A percentile compares a stretch with the other conserved stretches of the same genome.
Evolutionary conservation across 495 filamentous ascomycete species (phyloP).

Genomic region (Delitschia confertaspora): DNA sequence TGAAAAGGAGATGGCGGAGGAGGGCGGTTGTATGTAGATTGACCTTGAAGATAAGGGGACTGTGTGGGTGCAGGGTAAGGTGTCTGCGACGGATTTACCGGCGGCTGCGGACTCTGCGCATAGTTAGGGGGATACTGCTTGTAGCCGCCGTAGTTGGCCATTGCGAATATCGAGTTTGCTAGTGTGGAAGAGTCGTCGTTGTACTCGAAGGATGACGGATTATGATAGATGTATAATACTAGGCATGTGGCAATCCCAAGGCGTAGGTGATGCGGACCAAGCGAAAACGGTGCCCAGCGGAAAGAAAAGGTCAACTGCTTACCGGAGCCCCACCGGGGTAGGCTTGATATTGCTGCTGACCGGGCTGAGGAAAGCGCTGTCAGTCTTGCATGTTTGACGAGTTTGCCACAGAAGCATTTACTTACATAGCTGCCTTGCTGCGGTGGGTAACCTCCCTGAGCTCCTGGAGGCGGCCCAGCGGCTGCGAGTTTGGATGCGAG

Average conservation of each 20-base stretch:
- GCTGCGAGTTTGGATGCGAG: constrained; percentile 27
- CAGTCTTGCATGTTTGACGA: neutral
- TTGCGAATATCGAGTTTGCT: no score
- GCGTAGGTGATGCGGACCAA: neutral
- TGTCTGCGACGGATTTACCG: constrained; percentile 16
- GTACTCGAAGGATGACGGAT: neutral
- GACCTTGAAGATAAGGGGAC: constrained; percentile 18
- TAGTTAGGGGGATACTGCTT: constrained; percentile 4
- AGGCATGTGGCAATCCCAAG: neutral
- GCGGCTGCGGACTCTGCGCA: constrained; percentile 16
- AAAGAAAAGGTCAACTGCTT: constrained; percentile 9
- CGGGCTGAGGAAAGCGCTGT: constrained; percentile 22
- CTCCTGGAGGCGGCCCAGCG: constrained; percentile 17
- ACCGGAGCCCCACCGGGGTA: constrained; percentile 24
- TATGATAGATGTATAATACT: neutral
- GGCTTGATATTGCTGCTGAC: constrained; percentile 32
- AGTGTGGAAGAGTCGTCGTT: neutral
- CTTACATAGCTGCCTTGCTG: constrained; percentile 26
- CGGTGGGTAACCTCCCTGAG: constrained; percentile 12
- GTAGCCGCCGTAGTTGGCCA: constrained; percentile 20
- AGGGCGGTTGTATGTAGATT: constrained; percentile 20
- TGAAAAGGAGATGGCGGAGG: no score
- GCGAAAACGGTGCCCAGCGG: constrained; percentile 5
- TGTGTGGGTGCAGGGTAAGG: constrained; percentile 16
- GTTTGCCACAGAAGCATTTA: constrained; percentile 1